Evolutionary conservation across 2,329 filamentous ascomycete genomes (phyloP), one percentile per base, ranked within the genome.

Genomic region (Teratosphaeria pseudoeucalypti): DNA sequence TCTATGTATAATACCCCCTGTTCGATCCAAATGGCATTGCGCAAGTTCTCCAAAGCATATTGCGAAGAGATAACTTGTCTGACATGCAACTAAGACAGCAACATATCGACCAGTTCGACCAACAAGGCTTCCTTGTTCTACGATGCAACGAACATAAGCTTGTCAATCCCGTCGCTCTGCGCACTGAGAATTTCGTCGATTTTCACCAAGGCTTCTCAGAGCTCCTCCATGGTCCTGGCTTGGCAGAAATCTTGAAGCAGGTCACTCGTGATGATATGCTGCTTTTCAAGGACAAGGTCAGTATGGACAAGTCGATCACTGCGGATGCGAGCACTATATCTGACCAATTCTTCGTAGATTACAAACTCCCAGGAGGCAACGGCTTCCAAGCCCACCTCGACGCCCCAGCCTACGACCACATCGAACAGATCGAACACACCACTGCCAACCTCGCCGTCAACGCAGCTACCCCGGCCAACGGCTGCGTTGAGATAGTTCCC

Each of bases 231-330:
- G 74, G 75, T 26, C 54, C 66, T 43, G 67, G 68, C 19, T 64
- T 74, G 1, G 57, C 63, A 1, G 66, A 64, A 27, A 61, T 74
- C 16, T 66, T 76, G 2, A 57, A 66, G 26, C 71, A 74, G 57
- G 57, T 76, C 16, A 71, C 72, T 0, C 63, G 70, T 1, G 72
- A 75, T 56, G 69, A 73, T 6, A 76, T 77, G 73, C 59, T 75
- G 19, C 67, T 77, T 0, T 77, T 77, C 67, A 76, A 77, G 52
- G 74, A 77, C 59, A 77, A 77, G 64, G 76, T 77, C 57, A 76
- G 43, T 49, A 49, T 19, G 43, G 76, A 61, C 76, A 76, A 32
- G 7, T 32, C 63, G 75, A 76, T 16, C n/a, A n/a, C 19, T 19
- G 16, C n/a, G 2, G n/a, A n/a, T 19, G 3, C 7, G 10, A 49